Conservation (phyloP, 306 rosid genomes). For the Astragalus membranaceus region DNA sequence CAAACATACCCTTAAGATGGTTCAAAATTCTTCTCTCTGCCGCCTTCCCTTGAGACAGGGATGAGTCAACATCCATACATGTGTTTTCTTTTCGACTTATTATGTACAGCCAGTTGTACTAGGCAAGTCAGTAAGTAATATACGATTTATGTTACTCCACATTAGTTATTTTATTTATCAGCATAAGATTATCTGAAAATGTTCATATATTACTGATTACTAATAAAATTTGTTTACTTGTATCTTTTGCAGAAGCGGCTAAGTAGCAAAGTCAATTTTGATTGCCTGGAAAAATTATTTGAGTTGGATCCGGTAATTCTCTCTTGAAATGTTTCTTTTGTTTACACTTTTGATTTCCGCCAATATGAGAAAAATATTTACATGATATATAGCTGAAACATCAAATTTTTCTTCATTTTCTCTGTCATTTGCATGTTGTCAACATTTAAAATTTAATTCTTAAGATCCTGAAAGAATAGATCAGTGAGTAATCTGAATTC, state of each 20-base stretch:
- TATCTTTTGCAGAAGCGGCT: constrained; percentile 45
- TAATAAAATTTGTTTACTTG: constrained; percentile 12
- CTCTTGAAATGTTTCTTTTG: constrained; percentile 18
- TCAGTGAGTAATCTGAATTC: background rate
- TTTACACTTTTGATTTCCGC: background rate
- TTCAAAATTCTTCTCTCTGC: background rate
- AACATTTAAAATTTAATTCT: background rate
- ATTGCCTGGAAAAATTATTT: constrained; percentile 44
- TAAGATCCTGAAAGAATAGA: background rate
- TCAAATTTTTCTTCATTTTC: background rate
- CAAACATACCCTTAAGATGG: too few species aligned
- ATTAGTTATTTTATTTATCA: background rate
- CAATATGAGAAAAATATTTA: background rate
- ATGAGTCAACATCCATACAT: background rate
- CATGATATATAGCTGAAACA: too few species aligned
- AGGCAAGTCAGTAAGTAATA: background rate
- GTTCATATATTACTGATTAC: background rate
- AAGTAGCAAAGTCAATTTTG: constrained; percentile 59
- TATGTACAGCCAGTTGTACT: background rate
- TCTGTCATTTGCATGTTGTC: background rate
- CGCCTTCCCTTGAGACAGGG: background rate
- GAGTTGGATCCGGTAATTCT: constrained; percentile 37
- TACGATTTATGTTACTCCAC: background rate
- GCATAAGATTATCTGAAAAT: background rate
- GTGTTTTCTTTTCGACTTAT: background rate